Evolutionary conservation across 768 basidiomycete species (phyloP).

Genomic region (Tulasnella sp.): DNA sequence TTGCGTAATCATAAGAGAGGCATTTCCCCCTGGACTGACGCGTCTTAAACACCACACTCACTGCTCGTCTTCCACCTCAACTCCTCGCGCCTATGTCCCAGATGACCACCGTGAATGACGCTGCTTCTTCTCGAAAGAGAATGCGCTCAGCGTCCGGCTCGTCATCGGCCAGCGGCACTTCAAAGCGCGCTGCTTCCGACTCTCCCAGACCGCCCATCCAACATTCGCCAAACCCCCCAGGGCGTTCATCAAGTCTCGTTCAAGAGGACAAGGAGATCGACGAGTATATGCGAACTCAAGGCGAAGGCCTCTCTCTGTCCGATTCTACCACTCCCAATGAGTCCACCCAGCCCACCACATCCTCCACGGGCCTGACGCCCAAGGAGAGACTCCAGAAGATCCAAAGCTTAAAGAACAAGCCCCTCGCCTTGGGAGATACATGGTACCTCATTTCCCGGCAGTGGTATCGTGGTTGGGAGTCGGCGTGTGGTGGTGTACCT

Average conservation of each 20-base stretch:
- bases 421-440: slow-evolving; percentile 62
- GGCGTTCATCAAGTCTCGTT: slow-evolving; percentile 18
- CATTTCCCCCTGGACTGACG: slow-evolving; percentile 11
- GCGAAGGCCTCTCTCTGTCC: slow-evolving; percentile 31
- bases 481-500: slow-evolving; percentile 58
- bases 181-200: slow-evolving; percentile 77
- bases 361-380: slow-evolving; percentile 36
- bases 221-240: slow-evolving; percentile 25
- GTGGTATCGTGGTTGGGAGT: slow-evolving; percentile 76
- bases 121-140: slow-evolving; percentile 21
- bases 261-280: slow-evolving; percentile 55
- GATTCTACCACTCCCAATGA: slow-evolving; percentile 22
- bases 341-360: slow-evolving; percentile 36
- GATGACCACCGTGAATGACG: slow-evolving; percentile 19
- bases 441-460: slow-evolving; percentile 71
- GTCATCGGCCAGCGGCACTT: slow-evolving; percentile 33
- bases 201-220: slow-evolving; percentile 40
- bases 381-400: slow-evolving; percentile 53
- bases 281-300: slow-evolving; percentile 42
- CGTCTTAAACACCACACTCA: slow-evolving; percentile 6
- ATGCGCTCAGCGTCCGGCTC: slow-evolving; percentile 17
- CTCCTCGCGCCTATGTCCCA: not conserved
- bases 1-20: slow-evolving; percentile 1
- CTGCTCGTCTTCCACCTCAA: not conserved
- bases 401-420: slow-evolving; percentile 44